Conservation (phyloP, 139 green algal genomes). For the Chlorella sp. region DNA sequence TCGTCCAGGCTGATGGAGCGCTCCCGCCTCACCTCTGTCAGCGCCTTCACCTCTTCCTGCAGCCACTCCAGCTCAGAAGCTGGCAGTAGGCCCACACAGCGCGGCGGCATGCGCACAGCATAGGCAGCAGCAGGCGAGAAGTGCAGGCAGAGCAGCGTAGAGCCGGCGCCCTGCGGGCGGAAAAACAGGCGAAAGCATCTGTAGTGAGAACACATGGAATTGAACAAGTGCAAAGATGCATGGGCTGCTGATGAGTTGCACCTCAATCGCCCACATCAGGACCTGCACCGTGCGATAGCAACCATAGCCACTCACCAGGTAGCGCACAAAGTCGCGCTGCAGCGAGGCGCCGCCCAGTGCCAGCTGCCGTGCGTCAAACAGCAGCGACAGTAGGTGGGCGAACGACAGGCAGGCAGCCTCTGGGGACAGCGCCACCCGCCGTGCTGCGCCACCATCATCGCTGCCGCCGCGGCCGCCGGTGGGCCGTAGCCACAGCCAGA, state of each 20-base stretch:
- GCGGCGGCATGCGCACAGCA: conserved; percentile 60
- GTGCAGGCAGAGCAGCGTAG: conserved; percentile 81
- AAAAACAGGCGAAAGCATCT: too few species aligned
- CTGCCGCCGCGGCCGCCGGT: background rate
- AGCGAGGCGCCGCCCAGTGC: conserved; percentile 62
- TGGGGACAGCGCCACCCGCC: conserved; percentile 69
- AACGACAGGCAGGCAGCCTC: conserved; percentile 79
- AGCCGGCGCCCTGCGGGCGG: conserved; percentile 64
- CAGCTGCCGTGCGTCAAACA: conserved; percentile 59
- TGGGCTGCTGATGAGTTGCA: too few species aligned
- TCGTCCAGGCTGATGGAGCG: too few species aligned
- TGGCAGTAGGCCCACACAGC: conserved; percentile 50
- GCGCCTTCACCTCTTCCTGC: conserved; percentile 52
- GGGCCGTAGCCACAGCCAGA: conserved; percentile 88
- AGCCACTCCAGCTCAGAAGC: conserved; percentile 73
- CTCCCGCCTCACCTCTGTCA: conserved; percentile 53
- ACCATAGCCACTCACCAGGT: conserved; percentile 73
- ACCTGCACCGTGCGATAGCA: too few species aligned
- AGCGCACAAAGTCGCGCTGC: conserved; percentile 78
- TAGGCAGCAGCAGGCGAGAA: conserved; percentile 64
- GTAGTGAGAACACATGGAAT: too few species aligned
- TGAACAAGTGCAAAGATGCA: too few species aligned
- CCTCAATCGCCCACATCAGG: too few species aligned
- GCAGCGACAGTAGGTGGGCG: conserved; percentile 72
- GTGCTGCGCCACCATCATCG: background rate